Percentiles rank a stretch among this genome's conserved stretches.
Conservation (phyloP, 306 rosid species). For the Pterocarpus santalinus region DNA sequence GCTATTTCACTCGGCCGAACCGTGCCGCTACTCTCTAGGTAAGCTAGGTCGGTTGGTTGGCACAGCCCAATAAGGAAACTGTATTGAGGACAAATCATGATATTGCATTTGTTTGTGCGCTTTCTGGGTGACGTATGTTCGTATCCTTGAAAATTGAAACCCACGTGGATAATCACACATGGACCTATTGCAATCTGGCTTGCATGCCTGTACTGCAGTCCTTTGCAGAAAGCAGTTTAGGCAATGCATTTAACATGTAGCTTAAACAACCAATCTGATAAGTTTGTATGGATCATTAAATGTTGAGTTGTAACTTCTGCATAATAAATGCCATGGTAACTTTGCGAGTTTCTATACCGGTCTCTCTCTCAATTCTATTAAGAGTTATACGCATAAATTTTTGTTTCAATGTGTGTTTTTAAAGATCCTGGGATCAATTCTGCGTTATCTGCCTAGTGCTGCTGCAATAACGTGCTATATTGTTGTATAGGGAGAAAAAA, state of each 20-base stretch:
- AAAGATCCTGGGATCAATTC: not conserved
- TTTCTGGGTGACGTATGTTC: slow-evolving; percentile 17
- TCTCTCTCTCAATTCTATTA: slow-evolving; percentile 16
- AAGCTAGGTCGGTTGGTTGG: not conserved
- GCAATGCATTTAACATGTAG: slow-evolving; percentile 14
- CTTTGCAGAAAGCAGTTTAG: not conserved
- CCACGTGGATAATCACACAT: slow-evolving; percentile 24
- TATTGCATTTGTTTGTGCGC: slow-evolving; percentile 31
- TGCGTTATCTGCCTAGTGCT: not conserved
- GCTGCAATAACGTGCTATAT: not conserved
- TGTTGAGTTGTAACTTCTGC: slow-evolving; percentile 9
- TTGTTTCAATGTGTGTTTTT: slow-evolving; percentile 14
- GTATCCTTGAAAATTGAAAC: slow-evolving; percentile 21
- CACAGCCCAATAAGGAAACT: not conserved
- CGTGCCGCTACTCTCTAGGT: not conserved
- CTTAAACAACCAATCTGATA: slow-evolving; percentile 7
- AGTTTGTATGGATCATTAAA: slow-evolving; percentile 4
- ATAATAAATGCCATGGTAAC: not conserved
- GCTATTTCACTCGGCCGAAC: not conserved
- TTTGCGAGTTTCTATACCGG: slow-evolving; percentile 6
- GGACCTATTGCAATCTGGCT: not conserved
- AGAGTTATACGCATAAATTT: slow-evolving; percentile 5
- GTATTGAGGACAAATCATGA: slow-evolving; percentile 26
- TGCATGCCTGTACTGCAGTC: slow-evolving; percentile 16
- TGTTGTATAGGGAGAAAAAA: too few relatives aligned